A percentile compares a stretch with the other conserved stretches of the same genome.
Conservation (phyloP, 148 eudicot genomes). For the Simmondsia chinensis region DNA sequence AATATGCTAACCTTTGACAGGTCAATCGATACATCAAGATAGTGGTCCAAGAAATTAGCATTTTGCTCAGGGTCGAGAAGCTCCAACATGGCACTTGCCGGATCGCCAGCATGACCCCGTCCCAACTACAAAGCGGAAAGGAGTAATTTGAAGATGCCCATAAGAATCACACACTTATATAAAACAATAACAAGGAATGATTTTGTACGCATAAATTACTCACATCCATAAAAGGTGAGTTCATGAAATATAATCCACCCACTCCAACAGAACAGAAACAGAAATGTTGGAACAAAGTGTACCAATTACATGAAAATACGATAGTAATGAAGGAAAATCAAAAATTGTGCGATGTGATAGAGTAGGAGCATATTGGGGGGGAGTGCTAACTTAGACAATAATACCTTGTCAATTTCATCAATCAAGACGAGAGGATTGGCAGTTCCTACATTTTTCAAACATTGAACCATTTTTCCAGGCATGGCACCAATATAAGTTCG, state of each 20-base stretch:
- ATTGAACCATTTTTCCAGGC: conserved; percentile 99
- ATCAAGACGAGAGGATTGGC: conserved; percentile 97
- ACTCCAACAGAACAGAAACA: no score
- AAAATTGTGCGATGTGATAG: no score
- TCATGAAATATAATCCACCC: no score
- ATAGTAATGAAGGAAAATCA: background rate
- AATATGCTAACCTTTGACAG: conserved; percentile 68
- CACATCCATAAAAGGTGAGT: background rate
- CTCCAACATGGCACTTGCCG: conserved; percentile 99
- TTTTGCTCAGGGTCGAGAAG: conserved; percentile 99
- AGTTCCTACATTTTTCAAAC: conserved; percentile 88
- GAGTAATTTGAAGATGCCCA: conserved; percentile 3
- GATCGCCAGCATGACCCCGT: conserved; percentile 96
- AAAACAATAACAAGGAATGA: no score
- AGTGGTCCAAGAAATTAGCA: conserved; percentile 96
- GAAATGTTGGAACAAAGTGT: no score
- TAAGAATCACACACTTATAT: background rate
- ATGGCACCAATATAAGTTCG: conserved; percentile 99
- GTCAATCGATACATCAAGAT: conserved; percentile 96
- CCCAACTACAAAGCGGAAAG: conserved; percentile 53
- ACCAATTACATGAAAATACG: background rate
- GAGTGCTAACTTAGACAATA: no score
- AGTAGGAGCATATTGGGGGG: no score
- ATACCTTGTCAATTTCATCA: conserved; percentile 99
- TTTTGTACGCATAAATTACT: no score